Evolutionary conservation across 2,329 filamentous ascomycete species (phyloP).

Genomic region (Sphaerulina populicola): DNA sequence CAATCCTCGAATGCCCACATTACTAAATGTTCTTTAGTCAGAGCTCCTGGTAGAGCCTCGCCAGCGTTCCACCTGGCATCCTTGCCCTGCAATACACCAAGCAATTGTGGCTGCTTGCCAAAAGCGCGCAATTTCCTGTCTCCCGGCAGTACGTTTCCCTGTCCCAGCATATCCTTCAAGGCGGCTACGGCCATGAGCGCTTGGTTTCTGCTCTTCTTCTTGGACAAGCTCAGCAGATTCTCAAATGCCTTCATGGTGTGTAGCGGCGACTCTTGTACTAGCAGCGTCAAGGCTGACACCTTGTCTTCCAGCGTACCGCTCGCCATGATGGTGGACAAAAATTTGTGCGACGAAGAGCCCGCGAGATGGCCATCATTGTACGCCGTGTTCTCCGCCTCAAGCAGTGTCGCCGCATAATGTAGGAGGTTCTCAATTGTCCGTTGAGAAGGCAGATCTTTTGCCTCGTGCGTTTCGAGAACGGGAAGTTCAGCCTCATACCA

Average conservation of each 20-base stretch:
- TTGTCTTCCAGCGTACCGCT: conserved; percentile 96
- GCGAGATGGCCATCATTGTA: conserved; percentile 66
- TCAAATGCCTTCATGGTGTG: conserved; percentile 89
- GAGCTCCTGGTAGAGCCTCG: conserved; percentile 62
- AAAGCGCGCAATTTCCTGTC: conserved; percentile 77
- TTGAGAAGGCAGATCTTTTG: conserved; percentile 42
- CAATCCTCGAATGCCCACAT: conserved; percentile 91
- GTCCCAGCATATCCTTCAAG: conserved; percentile 86
- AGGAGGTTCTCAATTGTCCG: conserved; percentile 52
- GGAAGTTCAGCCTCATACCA: conserved; percentile 57
- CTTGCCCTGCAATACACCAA: conserved; percentile 59
- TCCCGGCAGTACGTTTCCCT: conserved; percentile 73
- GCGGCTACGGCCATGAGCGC: conserved; percentile 88
- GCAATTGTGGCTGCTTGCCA: conserved; percentile 65
- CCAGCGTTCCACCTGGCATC: conserved; percentile 57
- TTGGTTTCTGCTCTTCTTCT: conserved; percentile 86
- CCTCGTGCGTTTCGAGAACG: conserved; percentile 40
- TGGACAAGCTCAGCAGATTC: conserved; percentile 69
- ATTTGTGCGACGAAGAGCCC: conserved; percentile 82
- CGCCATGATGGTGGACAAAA: conserved; percentile 93
- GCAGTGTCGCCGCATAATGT: conserved; percentile 61
- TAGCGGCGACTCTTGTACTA: conserved; percentile 89
- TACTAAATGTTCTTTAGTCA: conserved; percentile 71
- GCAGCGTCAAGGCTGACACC: conserved; percentile 85
- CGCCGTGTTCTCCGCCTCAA: conserved; percentile 67